A percentile compares a stretch with the other conserved stretches of the same genome.
Conservation (phyloP, 108 stramenopile genomes). For the Fistulifera pelliculosa region DNA sequence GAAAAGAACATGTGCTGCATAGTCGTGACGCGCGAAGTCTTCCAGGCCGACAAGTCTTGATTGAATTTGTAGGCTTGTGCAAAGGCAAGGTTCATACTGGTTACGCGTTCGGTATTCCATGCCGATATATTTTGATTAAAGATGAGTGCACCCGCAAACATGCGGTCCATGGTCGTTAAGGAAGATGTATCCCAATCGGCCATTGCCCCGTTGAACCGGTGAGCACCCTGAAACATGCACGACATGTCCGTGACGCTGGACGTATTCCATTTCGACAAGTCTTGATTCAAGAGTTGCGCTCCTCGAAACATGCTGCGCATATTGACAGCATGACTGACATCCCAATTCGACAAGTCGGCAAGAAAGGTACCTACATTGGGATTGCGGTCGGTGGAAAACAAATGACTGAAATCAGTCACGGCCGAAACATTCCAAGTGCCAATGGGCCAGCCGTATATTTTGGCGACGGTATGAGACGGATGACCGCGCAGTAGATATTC, state of each 20-base stretch:
- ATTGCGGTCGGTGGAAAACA: conserved; percentile 8
- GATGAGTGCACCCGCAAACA: not conserved
- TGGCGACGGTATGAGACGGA: not conserved
- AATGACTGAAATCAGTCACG: not conserved
- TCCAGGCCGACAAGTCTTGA: conserved; percentile 21
- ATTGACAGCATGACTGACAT: not conserved
- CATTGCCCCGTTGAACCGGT: not conserved
- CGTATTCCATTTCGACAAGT: conserved; percentile 10
- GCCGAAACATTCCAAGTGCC: not conserved
- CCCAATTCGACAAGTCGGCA: not conserved
- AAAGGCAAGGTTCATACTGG: conserved; percentile 18
- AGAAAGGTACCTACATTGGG: not conserved
- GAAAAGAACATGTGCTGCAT: conserved; percentile 29
- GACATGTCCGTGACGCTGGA: conserved; percentile 1
- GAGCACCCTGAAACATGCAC: too few species aligned
- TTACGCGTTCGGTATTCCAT: conserved; percentile 7
- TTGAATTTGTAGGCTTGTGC: conserved; percentile 17
- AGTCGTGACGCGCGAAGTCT: conserved; percentile 20
- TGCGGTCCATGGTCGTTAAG: not conserved
- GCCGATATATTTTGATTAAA: not conserved
- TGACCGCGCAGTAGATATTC: not conserved
- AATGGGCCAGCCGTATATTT: not conserved
- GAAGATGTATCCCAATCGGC: not conserved
- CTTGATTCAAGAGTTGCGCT: conserved; percentile 16
- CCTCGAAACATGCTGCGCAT: conserved; percentile 20